Evolutionary conservation across 2,329 filamentous ascomycete species (phyloP), one percentile per base, ranked within the genome.

Genomic region (Decorospora gaudefroyi): DNA sequence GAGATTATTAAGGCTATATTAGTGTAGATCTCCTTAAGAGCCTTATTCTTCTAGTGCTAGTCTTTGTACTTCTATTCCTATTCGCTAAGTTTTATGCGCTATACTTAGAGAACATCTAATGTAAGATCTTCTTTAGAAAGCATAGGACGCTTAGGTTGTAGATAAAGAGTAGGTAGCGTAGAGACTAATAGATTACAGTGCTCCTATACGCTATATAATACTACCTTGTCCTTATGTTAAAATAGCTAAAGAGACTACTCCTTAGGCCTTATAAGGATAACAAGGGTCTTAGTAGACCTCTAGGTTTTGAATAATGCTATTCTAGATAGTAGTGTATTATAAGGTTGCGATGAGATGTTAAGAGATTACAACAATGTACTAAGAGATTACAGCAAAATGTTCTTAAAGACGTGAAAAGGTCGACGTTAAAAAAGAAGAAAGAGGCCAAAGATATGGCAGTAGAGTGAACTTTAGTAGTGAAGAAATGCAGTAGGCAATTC

Each of bases 141-240:
- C 6, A 23, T 10, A 10, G 21, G 21, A 10, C 21, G 21, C 21
- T 23, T 10, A 23, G 21, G 21, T 10, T 28, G 6, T 28, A n/a
- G 26, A 28, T n/a, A 6, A 28, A 28, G 26, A 6, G 26, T n/a
- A n/a, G 26, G 12, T 28, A n/a, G 26, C 12, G 26, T 28, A 28
- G 26, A n/a, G 26, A 15, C 26, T 28, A n/a, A 28, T 28, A n/a
- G 29, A 31, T 31, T 15, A 31, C 15, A 31, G 29, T 31, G 18
- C 15, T 31, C 29, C 29, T 11, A 31, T 15, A 31, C 11, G 6
- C 29, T 11, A 31, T 31, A 15, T 31, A 11, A 17, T 16, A 31
- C 29, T 31, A 15, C 29, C 15, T 31, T 31, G 15, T 31, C 15
- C 29, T 31, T 31, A 15, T 31, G 13, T 6, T 31, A 11, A 31